Evolutionary conservation across 805 yeast species (phyloP).

Genomic region (Suhomyces prunicola): DNA sequence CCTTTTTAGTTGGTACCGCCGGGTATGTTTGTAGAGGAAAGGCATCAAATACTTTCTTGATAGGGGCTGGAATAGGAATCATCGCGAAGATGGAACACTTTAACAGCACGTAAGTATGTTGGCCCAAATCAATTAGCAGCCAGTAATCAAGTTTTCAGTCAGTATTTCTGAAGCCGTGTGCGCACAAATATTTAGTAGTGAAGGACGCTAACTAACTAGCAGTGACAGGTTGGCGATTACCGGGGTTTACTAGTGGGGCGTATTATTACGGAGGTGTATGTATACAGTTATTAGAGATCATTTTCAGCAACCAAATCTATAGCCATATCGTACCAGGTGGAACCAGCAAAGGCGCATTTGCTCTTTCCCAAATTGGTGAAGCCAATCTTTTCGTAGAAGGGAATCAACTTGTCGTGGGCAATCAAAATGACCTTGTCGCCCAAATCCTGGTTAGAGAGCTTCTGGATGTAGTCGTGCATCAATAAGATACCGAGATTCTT

Average conservation of each 20-base stretch:
- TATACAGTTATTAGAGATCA: conserved; percentile 22
- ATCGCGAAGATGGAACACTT: conserved; percentile 2
- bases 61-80: conserved; percentile 37
- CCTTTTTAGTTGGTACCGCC: conserved; percentile 20
- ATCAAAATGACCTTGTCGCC: conserved; percentile 75
- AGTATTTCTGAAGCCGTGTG: neutral
- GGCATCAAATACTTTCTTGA: conserved; percentile 44
- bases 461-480: conserved; percentile 86
- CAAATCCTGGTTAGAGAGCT: conserved; percentile 80
- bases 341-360: conserved; percentile 55
- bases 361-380: conserved; percentile 70
- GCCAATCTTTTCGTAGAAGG: conserved; percentile 81
- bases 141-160: neutral
- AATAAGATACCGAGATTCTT: conserved; percentile 79
- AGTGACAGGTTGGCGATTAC: no score
- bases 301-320: conserved; percentile 45
- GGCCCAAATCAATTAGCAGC: neutral
- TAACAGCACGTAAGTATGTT: neutral
- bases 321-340: conserved; percentile 58
- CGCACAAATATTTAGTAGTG: neutral
- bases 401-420: conserved; percentile 64
- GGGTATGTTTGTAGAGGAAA: conserved; percentile 51
- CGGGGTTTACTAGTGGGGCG: no score
- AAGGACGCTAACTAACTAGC: neutral
- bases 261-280: neutral